These are phyloP conservation scores for Ramalina peruviana DNA, from an alignment of 495 filamentous ascomycete species.

Conservation along the genomic window DNA sequence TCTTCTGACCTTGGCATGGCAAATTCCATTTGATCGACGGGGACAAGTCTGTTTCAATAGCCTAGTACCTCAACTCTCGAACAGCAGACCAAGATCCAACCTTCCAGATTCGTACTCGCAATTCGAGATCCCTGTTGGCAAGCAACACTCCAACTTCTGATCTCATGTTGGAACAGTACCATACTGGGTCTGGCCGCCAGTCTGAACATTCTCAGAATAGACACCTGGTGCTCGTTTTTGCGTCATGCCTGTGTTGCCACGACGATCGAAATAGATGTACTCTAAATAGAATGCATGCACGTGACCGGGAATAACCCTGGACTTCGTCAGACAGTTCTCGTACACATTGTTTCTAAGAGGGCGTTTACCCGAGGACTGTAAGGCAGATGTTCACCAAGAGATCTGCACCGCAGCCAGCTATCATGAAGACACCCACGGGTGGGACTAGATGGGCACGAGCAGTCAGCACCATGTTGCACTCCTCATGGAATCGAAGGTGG, in stretches of 20 bases:
- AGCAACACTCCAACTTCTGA: background rate
- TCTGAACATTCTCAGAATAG: constrained; percentile 69
- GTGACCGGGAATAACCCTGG: constrained; percentile 62
- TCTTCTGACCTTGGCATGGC: too few species aligned
- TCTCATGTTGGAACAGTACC: constrained; percentile 18
- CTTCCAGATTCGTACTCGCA: too few species aligned
- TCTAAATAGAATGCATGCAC: constrained; percentile 87
- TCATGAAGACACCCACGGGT: constrained; percentile 47
- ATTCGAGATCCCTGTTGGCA: background rate
- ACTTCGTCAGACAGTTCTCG: background rate
- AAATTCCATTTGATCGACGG: too few species aligned
- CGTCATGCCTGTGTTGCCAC: constrained; percentile 26
- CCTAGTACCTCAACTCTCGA: too few species aligned
- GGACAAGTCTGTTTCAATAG: too few species aligned
- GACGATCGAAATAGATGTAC: constrained; percentile 71
- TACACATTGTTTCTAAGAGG: background rate
- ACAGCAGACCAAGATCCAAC: too few species aligned
- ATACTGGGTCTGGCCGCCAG: constrained; percentile 36
- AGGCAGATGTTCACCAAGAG: constrained; percentile 51
- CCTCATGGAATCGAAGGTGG: background rate
- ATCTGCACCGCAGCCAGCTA: constrained; percentile 50
- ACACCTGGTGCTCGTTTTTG: constrained; percentile 50
- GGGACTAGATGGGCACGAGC: constrained; percentile 32
- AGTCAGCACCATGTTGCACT: background rate
- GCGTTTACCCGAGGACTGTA: constrained; percentile 41